Evolutionary conservation across 257 asterid species (phyloP).

Genomic region (Plantago major): DNA sequence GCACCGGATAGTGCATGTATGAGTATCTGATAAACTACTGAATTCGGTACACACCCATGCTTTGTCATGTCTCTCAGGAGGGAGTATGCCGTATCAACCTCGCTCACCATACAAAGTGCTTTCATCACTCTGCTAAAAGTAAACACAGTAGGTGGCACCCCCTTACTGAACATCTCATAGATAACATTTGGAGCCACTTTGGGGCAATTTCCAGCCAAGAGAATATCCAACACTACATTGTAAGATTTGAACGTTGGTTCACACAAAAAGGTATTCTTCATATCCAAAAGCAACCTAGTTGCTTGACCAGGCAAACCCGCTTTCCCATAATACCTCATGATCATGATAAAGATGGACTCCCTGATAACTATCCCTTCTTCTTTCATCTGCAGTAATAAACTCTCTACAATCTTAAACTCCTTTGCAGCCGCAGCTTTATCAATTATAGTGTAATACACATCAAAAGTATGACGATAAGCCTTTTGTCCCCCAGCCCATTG

Average conservation of each 20-base stretch:
- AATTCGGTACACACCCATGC: slow-evolving; percentile 88
- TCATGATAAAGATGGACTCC: slow-evolving; percentile 69
- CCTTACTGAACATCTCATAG: slow-evolving; percentile 82
- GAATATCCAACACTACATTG: slow-evolving; percentile 66
- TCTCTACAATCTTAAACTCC: slow-evolving; percentile 64
- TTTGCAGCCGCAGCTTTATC: slow-evolving; percentile 59
- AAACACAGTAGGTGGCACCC: slow-evolving; percentile 66
- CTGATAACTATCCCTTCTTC: slow-evolving; percentile 57
- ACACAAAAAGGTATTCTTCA: slow-evolving; percentile 59
- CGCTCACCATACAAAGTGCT: slow-evolving; percentile 71
- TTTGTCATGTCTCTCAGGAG: slow-evolving; percentile 94
- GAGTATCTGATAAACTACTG: slow-evolving; percentile 79
- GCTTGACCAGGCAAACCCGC: slow-evolving; percentile 94
- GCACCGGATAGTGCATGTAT: slow-evolving; percentile 58
- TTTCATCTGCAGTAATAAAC: slow-evolving; percentile 74
- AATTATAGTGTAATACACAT: slow-evolving; percentile 61
- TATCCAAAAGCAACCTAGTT: slow-evolving; percentile 73
- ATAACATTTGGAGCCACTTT: slow-evolving; percentile 85
- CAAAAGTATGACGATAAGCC: slow-evolving; percentile 65
- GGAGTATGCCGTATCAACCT: slow-evolving; percentile 73
- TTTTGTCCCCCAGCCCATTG: slow-evolving; percentile 61
- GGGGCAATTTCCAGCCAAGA: slow-evolving; percentile 71
- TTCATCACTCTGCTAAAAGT: slow-evolving; percentile 72
- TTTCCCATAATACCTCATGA: slow-evolving; percentile 83
- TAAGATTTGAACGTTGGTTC: slow-evolving; percentile 83